These are phyloP conservation scores for Aspergillus hortae DNA, from an alignment of 2,329 filamentous ascomycete genomes.

Conservation along the genomic window DNA sequence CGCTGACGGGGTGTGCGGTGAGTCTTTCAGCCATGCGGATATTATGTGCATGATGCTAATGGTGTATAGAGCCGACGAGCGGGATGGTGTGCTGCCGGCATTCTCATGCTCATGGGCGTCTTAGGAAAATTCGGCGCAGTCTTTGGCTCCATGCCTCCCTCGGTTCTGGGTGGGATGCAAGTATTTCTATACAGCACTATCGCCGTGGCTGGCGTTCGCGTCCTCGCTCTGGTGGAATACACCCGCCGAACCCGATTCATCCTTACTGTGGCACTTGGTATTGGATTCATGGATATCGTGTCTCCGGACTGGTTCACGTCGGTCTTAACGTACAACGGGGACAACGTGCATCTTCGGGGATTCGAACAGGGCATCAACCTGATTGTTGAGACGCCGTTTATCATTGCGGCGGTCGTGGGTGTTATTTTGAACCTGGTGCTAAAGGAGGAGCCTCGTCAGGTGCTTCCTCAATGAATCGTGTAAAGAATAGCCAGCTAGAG, in stretches of 20 bases:
- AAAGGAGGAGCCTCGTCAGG: not conserved
- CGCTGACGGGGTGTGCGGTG: slow-evolving; percentile 70
- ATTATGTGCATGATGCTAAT: not conserved
- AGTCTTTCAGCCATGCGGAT: slow-evolving; percentile 1
- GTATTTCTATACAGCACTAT: slow-evolving; percentile 78
- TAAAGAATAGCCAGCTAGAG: not conserved
- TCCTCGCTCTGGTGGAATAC: slow-evolving; percentile 68
- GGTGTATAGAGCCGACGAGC: slow-evolving; percentile 63
- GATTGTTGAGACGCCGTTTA: slow-evolving; percentile 28
- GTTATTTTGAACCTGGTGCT: slow-evolving; percentile 25
- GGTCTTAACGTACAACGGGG: slow-evolving; percentile 69
- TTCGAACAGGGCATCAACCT: slow-evolving; percentile 47
- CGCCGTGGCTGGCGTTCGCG: slow-evolving; percentile 71
- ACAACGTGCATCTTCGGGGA: slow-evolving; percentile 64
- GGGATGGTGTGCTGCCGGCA: slow-evolving; percentile 73
- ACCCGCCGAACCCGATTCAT: slow-evolving; percentile 80
- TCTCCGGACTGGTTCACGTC: slow-evolving; percentile 65
- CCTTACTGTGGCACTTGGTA: slow-evolving; percentile 67
- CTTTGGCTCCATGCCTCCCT: slow-evolving; percentile 68
- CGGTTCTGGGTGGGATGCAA: slow-evolving; percentile 68
- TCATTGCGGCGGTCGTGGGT: slow-evolving; percentile 27
- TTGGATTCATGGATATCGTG: slow-evolving; percentile 69
- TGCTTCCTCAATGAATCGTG: not conserved
- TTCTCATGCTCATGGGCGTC: slow-evolving; percentile 75
- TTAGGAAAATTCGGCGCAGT: slow-evolving; percentile 81